These are phyloP conservation scores for Lotmaria passim DNA, from an alignment of 208 protist species.

Conservation along the genomic window DNA sequence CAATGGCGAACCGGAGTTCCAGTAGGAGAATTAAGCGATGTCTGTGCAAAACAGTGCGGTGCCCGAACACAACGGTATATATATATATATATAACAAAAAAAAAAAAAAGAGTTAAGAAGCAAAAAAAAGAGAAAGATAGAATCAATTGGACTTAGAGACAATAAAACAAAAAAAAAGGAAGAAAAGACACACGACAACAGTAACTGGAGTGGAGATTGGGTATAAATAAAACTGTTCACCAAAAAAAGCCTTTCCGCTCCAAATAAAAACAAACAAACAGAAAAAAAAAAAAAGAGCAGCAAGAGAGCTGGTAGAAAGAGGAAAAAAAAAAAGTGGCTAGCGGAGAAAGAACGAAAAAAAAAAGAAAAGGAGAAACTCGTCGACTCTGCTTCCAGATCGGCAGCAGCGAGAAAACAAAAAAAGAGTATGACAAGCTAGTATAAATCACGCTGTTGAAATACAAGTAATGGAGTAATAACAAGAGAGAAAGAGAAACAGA, in stretches of 20 bases:
- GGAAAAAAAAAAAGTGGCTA: background rate
- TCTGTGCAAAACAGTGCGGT: too few relatives aligned
- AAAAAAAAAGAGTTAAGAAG: background rate
- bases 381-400: too few relatives aligned
- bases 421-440: too few relatives aligned
- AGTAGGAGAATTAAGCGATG: too few relatives aligned
- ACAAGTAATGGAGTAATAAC: too few relatives aligned
- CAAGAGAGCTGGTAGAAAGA: background rate
- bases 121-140: background rate
- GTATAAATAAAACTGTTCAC: background rate
- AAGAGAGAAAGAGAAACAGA: too few relatives aligned
- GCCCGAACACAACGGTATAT: too few relatives aligned
- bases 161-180: conserved; percentile 15
- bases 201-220: background rate
- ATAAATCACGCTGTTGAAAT: too few relatives aligned
- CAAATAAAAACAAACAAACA: background rate
- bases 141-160: conserved; percentile 10
- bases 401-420: too few relatives aligned
- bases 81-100: too few relatives aligned
- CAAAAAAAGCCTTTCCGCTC: background rate
- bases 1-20: too few relatives aligned
- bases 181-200: background rate
- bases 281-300: conserved; percentile 2
- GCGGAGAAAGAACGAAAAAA: background rate
- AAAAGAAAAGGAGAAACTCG: too few relatives aligned